Evolutionary conservation across 2,329 filamentous ascomycete species (phyloP), one percentile per base, ranked within the genome.

Genomic region (Aspergillus melleus): DNA sequence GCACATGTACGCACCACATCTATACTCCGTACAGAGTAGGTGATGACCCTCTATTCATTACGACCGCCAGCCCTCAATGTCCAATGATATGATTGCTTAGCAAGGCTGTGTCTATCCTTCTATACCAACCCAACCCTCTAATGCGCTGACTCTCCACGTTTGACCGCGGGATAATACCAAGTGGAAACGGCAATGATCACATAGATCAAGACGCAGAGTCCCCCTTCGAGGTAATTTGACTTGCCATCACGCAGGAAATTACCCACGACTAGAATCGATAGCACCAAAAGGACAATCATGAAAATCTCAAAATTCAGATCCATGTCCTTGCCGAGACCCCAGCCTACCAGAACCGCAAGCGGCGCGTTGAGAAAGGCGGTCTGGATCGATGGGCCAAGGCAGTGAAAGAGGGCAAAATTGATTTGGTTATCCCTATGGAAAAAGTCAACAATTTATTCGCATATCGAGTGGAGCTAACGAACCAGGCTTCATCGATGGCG

Each of bases 301-400:
- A 96, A 96, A 14, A 92, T 82, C 67, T 95, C 90, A 72, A 96
- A 96, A 72, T 92, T 88, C 55, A 96, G 81, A 63, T 90, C 87
- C 85, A 97, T 91, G 6, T 81, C 70, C 67, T 87, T 87, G 59
- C 77, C 76, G 39, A 92, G 77, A 22, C 90, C 88, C 92, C 93
- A 97, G 49, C 89, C 91, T 52, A 96, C 89, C 42, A 96, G 82
- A 36, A 96, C 87, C 8, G 91, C 88, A 4, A 96, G 83, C 0
- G 93, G 92, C 0, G 88, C 91, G 72, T 96, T 96, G 71, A 96
- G 87, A 32, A 96, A 84, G 1, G 92, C 91, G 0, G 93, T 97
- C 77, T 96, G 93, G 60, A 96, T 89, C 0, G 90, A 94, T 2
- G 92, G 88, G 51, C 91, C 92, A 47, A 96, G 86, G 55, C 95